phyloP scores from a whole-genome alignment of 257 asterid genomes.

The Gentiana dahurica region DNA sequence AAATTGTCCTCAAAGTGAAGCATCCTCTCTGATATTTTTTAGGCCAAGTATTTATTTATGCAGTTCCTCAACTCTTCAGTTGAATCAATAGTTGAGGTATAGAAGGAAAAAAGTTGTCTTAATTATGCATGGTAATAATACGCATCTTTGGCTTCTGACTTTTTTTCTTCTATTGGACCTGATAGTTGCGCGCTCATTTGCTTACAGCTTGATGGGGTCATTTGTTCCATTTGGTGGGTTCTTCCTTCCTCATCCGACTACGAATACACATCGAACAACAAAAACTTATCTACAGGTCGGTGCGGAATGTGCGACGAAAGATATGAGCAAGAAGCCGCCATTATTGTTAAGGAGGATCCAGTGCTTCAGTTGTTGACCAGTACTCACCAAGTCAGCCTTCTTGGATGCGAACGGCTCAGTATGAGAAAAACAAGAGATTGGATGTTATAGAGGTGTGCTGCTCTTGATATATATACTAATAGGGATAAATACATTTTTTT shows the following conservation, averaged over 20 bases:
- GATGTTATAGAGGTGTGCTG: slow-evolving; percentile 50
- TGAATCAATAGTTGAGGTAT: no score
- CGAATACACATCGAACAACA: slow-evolving; percentile 24
- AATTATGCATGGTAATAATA: no score
- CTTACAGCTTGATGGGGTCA: slow-evolving; percentile 86
- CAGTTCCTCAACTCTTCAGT: no score
- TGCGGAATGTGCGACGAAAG: slow-evolving; percentile 65
- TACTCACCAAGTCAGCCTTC: slow-evolving; percentile 41
- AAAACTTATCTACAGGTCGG: slow-evolving; percentile 29
- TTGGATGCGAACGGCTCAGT: slow-evolving; percentile 52
- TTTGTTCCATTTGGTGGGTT: slow-evolving; percentile 96
- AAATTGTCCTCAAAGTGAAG: no score
- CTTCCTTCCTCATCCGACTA: slow-evolving; percentile 71
- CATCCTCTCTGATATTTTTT: no score
- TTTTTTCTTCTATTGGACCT: slow-evolving; percentile 18
- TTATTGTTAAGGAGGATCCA: slow-evolving; percentile 30
- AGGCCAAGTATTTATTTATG: no score
- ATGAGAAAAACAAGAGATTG: slow-evolving; percentile 41
- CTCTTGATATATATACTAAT: slow-evolving; percentile 16
- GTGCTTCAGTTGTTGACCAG: slow-evolving; percentile 34
- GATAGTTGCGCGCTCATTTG: slow-evolving; percentile 24
- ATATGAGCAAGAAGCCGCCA: slow-evolving; percentile 64
- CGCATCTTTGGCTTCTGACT: slow-evolving; percentile 16
- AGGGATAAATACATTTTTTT: no score
- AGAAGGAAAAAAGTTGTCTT: no score